Conservation (phyloP, 345 rosid genomes). For the Eucalyptus caleyi region DNA sequence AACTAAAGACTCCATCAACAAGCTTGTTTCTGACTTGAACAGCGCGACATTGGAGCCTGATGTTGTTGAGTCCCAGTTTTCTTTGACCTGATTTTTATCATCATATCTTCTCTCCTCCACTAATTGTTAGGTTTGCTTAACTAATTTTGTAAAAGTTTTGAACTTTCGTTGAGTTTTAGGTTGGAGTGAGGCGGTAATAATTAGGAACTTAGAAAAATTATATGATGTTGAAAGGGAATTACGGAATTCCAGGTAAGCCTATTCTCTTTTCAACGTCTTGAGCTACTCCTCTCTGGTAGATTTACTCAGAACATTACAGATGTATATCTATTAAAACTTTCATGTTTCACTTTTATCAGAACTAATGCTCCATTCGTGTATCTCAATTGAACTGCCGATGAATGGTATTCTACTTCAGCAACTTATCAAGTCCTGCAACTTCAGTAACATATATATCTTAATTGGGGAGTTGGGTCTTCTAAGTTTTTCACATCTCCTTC, state of each 20-base stretch:
- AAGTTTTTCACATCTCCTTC: background rate
- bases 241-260: background rate
- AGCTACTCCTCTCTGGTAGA: background rate
- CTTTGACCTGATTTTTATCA: background rate
- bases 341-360: no score
- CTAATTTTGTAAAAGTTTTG: background rate
- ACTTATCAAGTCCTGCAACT: background rate
- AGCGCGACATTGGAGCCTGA: conserved; percentile 70
- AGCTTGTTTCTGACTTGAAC: conserved; percentile 91
- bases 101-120: background rate
- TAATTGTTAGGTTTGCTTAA: background rate
- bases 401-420: background rate
- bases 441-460: background rate
- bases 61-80: conserved; percentile 49
- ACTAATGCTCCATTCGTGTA: background rate
- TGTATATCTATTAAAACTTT: background rate
- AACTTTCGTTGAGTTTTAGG: background rate
- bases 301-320: background rate
- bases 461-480: background rate
- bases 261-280: background rate
- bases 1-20: conserved; percentile 75
- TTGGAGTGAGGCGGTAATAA: background rate
- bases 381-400: background rate
- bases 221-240: background rate
- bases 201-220: background rate